These are phyloP conservation scores for Symbiodinium pilosum DNA, from an alignment of 73 alveolate species.

Conservation along the genomic window DNA sequence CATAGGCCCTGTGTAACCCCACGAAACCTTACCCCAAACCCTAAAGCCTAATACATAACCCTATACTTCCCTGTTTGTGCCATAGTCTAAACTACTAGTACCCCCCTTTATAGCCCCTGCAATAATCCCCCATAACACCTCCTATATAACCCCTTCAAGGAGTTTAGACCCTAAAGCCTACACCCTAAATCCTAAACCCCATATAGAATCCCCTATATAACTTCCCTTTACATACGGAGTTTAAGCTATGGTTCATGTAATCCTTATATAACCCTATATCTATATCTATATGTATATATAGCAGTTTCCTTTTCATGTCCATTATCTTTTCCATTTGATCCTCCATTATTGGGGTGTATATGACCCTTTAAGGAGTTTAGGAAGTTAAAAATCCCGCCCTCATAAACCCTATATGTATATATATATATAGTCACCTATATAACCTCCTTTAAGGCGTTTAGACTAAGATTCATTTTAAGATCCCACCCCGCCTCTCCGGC, in stretches of 20 bases:
- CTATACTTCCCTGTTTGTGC: no score
- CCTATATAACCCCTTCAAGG: no score
- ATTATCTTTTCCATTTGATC: background rate
- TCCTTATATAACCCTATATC: background rate
- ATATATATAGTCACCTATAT: background rate
- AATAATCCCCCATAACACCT: no score
- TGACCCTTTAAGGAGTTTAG: background rate
- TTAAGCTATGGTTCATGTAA: background rate
- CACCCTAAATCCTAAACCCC: no score
- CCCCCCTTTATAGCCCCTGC: no score
- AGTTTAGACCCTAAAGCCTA: no score
- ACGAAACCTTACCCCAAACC: no score
- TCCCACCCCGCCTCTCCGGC: slow-evolving; percentile 27
- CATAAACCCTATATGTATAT: background rate
- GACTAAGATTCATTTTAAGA: background rate
- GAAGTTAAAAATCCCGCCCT: background rate
- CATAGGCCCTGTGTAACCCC: no score
- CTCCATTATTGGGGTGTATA: background rate
- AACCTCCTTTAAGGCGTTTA: background rate
- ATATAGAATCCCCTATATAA: background rate
- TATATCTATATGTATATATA: no score
- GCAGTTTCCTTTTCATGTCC: no score
- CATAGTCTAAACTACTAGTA: no score
- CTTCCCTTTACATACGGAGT: background rate
- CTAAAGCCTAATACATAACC: no score